Conservation (phyloP, 371 early-diverging fungal species). For the Mortierella polycephala region DNA sequence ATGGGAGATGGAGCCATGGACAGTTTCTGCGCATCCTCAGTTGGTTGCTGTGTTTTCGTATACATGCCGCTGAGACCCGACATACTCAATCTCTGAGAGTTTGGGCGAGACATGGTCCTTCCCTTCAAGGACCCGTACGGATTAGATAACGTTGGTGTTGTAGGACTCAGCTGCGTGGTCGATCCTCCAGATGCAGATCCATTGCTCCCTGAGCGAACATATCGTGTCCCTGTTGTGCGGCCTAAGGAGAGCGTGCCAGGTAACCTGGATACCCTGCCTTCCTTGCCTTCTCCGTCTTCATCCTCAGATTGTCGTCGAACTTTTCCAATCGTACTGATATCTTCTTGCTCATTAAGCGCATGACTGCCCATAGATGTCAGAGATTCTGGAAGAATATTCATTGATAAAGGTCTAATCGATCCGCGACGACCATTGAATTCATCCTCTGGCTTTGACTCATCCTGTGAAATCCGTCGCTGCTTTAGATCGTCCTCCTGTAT, state of each 20-base stretch:
- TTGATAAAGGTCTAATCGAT: slow-evolving; percentile 18
- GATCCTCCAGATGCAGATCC: slow-evolving; percentile 4
- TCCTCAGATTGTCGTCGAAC: slow-evolving; percentile 21
- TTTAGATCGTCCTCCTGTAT: not conserved
- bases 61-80: slow-evolving; percentile 19
- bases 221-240: slow-evolving; percentile 19
- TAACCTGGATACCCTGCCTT: not conserved
- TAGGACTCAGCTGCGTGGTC: slow-evolving; percentile 19
- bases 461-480: not conserved
- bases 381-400: slow-evolving; percentile 45
- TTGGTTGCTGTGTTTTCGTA: slow-evolving; percentile 8
- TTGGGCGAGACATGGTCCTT: slow-evolving; percentile 7
- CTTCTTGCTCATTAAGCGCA: slow-evolving; percentile 14
- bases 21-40: not conserved
- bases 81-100: slow-evolving; percentile 14
- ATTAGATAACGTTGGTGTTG: slow-evolving; percentile 26
- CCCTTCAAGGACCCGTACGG: slow-evolving; percentile 24
- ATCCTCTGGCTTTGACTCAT: not conserved
- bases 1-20: not conserved
- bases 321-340: slow-evolving; percentile 11
- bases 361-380: slow-evolving; percentile 41
- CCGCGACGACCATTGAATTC: slow-evolving; percentile 2
- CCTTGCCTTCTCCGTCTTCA: not conserved
- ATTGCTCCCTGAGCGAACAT: slow-evolving; percentile 31
- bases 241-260: slow-evolving; percentile 26